Evolutionary conservation across 129 eudicot genomes (phyloP).

Genomic region (Pulicaria dysenterica): DNA sequence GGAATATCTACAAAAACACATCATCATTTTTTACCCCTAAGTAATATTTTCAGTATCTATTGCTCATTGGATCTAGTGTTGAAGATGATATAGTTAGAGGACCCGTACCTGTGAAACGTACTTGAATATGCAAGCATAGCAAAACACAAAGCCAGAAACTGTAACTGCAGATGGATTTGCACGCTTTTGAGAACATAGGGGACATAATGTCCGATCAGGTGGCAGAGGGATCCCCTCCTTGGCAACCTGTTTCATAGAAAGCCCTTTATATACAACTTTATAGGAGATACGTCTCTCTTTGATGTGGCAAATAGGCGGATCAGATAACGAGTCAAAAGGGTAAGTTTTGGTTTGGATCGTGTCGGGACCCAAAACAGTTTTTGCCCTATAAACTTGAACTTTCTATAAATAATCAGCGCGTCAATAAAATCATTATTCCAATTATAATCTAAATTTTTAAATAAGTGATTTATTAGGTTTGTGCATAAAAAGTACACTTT

Average conservation of each 20-base stretch:
- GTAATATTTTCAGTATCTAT: neutral
- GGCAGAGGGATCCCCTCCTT: conserved; percentile 90
- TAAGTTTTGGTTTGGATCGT: too few relatives aligned
- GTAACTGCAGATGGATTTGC: conserved; percentile 83
- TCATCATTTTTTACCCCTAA: neutral
- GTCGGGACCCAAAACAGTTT: too few relatives aligned
- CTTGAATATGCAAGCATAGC: conserved; percentile 89
- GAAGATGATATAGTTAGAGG: conserved; percentile 7
- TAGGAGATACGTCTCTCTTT: neutral
- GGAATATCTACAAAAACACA: neutral
- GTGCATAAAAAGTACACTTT: too few relatives aligned
- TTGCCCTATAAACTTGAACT: too few relatives aligned
- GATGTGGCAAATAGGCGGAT: too few relatives aligned
- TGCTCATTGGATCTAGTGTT: conserved; percentile 12
- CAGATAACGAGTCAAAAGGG: too few relatives aligned
- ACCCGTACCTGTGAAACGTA: conserved; percentile 80
- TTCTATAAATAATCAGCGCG: too few relatives aligned
- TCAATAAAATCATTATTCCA: too few relatives aligned
- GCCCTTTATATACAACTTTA: neutral
- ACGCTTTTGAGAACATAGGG: conserved; percentile 82
- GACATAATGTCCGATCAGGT: conserved; percentile 71
- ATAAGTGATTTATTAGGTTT: too few relatives aligned
- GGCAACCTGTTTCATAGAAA: conserved; percentile 60
- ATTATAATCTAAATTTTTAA: too few relatives aligned
- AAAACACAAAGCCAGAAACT: conserved; percentile 89